Percentiles rank a stretch among this genome's conserved stretches.
These are phyloP conservation scores for Geotrichum macrosporum DNA, from an alignment of 1,139 yeast genomes.

Conservation along the genomic window DNA sequence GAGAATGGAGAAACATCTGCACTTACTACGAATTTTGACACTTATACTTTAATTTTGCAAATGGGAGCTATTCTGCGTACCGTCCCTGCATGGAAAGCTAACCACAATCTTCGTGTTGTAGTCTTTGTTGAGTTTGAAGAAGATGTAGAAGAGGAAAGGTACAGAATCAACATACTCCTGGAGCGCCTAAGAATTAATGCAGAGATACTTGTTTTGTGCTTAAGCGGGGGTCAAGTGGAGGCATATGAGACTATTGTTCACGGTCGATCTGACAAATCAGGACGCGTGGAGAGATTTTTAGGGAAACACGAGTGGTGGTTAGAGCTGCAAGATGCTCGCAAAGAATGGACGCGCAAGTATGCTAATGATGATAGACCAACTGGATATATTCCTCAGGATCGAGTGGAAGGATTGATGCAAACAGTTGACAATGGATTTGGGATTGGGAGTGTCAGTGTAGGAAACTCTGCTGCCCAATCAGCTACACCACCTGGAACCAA, in stretches of 20 bases:
- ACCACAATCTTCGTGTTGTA: conserved; percentile 69
- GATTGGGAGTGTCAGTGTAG: conserved; percentile 18
- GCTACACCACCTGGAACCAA: no score
- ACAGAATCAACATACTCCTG: conserved; percentile 57
- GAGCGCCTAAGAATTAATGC: conserved; percentile 82
- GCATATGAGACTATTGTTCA: conserved; percentile 73
- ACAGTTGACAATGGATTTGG: conserved; percentile 7
- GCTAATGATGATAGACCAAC: conserved; percentile 3
- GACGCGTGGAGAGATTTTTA: conserved; percentile 41
- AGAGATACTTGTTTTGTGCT: conserved; percentile 62
- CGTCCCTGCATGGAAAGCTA: conserved; percentile 85
- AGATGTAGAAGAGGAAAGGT: conserved; percentile 67
- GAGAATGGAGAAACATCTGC: conserved; percentile 62
- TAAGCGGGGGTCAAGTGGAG: conserved; percentile 55
- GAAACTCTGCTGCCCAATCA: background rate
- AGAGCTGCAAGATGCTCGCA: conserved; percentile 55
- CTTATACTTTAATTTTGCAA: conserved; percentile 87
- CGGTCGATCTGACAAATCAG: conserved; percentile 45
- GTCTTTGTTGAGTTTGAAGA: conserved; percentile 76
- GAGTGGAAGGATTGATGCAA: conserved; percentile 18
- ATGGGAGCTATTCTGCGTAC: conserved; percentile 88
- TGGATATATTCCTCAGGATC: conserved; percentile 18
- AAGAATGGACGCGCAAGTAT: conserved; percentile 32
- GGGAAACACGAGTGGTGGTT: conserved; percentile 58
- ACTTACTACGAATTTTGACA: conserved; percentile 84